Conservation (phyloP, 129 eudicot genomes). For the Mikania micrantha region DNA sequence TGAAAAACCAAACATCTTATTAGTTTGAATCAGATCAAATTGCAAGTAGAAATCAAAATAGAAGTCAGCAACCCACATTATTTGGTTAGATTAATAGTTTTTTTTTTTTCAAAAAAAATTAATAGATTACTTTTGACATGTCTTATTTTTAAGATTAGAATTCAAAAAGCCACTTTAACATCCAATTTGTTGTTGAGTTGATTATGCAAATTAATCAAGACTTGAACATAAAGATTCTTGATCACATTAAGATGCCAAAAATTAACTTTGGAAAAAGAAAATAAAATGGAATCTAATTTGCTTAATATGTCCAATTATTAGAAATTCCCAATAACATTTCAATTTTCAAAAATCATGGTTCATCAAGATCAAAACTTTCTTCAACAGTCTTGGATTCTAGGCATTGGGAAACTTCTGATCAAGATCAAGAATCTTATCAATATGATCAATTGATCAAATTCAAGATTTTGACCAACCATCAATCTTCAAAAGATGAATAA, state of each 20-base stretch:
- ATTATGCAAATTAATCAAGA: slow-evolving; percentile 11
- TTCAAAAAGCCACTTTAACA: background rate
- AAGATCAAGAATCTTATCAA: slow-evolving; percentile 25
- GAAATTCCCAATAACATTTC: background rate
- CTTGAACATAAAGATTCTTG: slow-evolving; percentile 15
- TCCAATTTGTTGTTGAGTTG: background rate
- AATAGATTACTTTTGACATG: background rate
- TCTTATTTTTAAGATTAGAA: slow-evolving; percentile 1
- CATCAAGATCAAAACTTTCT: slow-evolving; percentile 21
- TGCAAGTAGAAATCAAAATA: background rate
- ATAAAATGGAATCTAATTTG: slow-evolving; percentile 5
- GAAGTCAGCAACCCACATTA: background rate
- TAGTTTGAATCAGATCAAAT: slow-evolving; percentile 10
- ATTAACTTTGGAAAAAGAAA: background rate
- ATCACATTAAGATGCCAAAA: slow-evolving; percentile 13
- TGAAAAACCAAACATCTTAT: slow-evolving; percentile 27
- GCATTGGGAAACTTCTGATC: slow-evolving; percentile 17
- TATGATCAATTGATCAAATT: background rate
- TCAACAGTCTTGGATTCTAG: slow-evolving; percentile 8
- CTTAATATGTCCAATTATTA: background rate
- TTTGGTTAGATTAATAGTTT: background rate
- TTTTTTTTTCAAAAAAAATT: background rate
- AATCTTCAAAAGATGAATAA: slow-evolving; percentile 9
- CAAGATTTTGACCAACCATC: slow-evolving; percentile 16
- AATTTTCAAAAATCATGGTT: background rate